These are phyloP conservation scores for Pythium aquatile DNA, from an alignment of 352 stramenopile species.

Conservation along the genomic window DNA sequence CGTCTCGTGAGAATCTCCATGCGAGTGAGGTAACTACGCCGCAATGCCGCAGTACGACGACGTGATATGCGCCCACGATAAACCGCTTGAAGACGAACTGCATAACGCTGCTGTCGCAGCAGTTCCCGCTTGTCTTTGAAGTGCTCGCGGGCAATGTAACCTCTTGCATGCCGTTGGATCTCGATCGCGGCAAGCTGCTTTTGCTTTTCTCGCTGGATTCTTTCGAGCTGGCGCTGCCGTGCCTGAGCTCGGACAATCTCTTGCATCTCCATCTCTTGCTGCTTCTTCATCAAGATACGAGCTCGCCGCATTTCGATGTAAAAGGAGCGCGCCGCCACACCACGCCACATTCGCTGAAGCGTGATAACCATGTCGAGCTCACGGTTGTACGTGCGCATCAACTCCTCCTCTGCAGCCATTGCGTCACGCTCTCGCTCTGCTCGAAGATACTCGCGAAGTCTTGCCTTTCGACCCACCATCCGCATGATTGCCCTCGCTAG, in stretches of 20 bases:
- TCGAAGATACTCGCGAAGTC: slow-evolving; percentile 66
- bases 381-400: slow-evolving; percentile 43
- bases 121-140: slow-evolving; percentile 60
- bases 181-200: slow-evolving; percentile 54
- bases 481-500: slow-evolving; percentile 55
- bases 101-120: slow-evolving; percentile 46
- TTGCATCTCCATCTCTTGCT: slow-evolving; percentile 66
- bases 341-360: slow-evolving; percentile 71
- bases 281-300: slow-evolving; percentile 55
- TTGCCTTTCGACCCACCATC: slow-evolving; percentile 45
- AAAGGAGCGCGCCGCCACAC: slow-evolving; percentile 59
- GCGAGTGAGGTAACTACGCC: slow-evolving; percentile 69
- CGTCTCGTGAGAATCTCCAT: slow-evolving; percentile 71
- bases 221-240: slow-evolving; percentile 46
- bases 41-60: slow-evolving; percentile 55
- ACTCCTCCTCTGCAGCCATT: slow-evolving; percentile 46
- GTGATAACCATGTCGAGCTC: slow-evolving; percentile 58
- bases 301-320: slow-evolving; percentile 60
- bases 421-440: slow-evolving; percentile 62
- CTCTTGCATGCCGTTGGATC: slow-evolving; percentile 71
- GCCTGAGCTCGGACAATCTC: slow-evolving; percentile 61
- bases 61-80: slow-evolving; percentile 73
- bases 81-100: slow-evolving; percentile 56
- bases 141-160: slow-evolving; percentile 48
- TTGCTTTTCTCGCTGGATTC: slow-evolving; percentile 39